Evolutionary conservation across 345 rosid species (phyloP).

Genomic region (Trapa incisa): DNA sequence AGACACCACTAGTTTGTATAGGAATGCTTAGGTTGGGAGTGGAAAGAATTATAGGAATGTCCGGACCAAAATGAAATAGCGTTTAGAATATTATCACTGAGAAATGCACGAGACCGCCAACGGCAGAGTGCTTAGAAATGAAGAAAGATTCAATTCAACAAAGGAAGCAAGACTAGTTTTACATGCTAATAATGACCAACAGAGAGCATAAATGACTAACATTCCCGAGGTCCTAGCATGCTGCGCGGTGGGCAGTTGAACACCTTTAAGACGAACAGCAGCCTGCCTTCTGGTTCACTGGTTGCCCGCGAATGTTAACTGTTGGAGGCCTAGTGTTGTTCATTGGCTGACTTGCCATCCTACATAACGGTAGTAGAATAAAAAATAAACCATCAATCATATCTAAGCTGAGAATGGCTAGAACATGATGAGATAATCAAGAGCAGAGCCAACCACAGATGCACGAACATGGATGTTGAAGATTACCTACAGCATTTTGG

Average conservation of each 20-base stretch:
- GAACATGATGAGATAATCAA: too few relatives aligned
- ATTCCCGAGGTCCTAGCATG: slow-evolving; percentile 7
- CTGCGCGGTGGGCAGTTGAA: slow-evolving; percentile 1
- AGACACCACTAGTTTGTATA: slow-evolving; percentile 39
- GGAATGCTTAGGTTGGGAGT: slow-evolving; percentile 21
- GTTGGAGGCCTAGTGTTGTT: slow-evolving; percentile 73
- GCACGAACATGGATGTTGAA: too few relatives aligned
- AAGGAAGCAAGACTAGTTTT: slow-evolving; percentile 21
- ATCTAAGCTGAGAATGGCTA: not conserved
- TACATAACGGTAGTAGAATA: slow-evolving; percentile 13
- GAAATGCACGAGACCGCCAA: not conserved
- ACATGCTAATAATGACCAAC: slow-evolving; percentile 21
- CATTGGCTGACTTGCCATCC: slow-evolving; percentile 98
- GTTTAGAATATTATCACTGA: not conserved
- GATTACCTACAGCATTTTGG: too few relatives aligned
- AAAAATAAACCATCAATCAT: not conserved
- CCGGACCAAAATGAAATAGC: not conserved
- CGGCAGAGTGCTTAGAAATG: not conserved
- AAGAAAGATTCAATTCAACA: not conserved
- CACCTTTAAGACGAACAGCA: slow-evolving; percentile 69
- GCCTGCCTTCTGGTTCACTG: slow-evolving; percentile 81
- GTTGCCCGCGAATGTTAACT: slow-evolving; percentile 89
- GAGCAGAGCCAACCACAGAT: too few relatives aligned
- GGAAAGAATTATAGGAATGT: slow-evolving; percentile 29
- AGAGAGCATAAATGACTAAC: slow-evolving; percentile 10